Evolutionary conservation across 805 yeast species (phyloP), one percentile per base, ranked within the genome.

Genomic region (Lachancea cidri): DNA sequence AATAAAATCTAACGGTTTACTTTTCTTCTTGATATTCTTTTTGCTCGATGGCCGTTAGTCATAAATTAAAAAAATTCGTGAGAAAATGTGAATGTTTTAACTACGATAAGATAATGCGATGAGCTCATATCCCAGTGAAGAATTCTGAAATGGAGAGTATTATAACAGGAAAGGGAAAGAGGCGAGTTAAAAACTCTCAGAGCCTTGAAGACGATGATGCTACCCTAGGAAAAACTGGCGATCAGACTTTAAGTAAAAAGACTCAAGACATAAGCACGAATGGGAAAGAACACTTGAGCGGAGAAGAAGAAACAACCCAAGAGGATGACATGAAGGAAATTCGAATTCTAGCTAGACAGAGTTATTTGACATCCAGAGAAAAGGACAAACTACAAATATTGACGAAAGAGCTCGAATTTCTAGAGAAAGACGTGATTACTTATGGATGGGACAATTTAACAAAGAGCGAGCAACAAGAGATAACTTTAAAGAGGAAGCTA

Each of bases 401-500:
- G 13, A 66, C 68, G 34, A 61, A 61, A 32, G 85, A 79, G 37
- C 62, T 81, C 11, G 57, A 55, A 3, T 73, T 67, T 7, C 62
- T 73, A 27, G 81, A 78, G 50, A 61, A 64, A 13, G 79, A 76
- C 51, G 69, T 77, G 14, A 51, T 65, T 14, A 53, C 64, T 44
- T 64, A 71, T 49, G 84, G 85, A 1, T 77, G 82, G 82, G 65
- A 68, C 2, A 66, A 71, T 16, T 53, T 81, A 15, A 66, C 78
- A 1, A 52, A 53, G 17, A 56, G 57, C 17, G 86, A 81, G 46
- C 72, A 66, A 36, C 58, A 67, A n/a, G 81, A 80, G 36, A 70
- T 75, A 37, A 59, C 60, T 16, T 62, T 71, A 45, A 79, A 81
- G 44, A 67, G 74, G 30, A 74, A 77, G 43, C 58, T 80, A 1